phyloP scores from a whole-genome alignment of 208 protist species.

The Leishmania amazonensis region DNA sequence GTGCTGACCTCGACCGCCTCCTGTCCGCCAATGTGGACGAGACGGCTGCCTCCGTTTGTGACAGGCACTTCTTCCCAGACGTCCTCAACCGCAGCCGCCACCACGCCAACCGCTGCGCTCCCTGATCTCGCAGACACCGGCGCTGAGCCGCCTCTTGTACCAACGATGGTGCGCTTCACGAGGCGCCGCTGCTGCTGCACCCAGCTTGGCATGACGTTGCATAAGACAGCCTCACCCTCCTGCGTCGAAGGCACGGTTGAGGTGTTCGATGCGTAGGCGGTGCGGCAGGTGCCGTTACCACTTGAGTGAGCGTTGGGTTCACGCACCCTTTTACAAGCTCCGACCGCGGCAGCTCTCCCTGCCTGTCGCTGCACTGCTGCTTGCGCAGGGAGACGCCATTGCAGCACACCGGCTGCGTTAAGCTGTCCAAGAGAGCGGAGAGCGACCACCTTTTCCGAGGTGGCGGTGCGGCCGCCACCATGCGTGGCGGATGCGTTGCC shows the following conservation, averaged over 20 bases:
- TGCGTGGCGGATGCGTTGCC: background rate
- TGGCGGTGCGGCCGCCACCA: background rate
- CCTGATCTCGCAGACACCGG: background rate
- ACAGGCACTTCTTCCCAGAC: slow-evolving; percentile 1
- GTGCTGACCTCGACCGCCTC: background rate
- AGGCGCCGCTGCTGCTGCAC: slow-evolving; percentile 17
- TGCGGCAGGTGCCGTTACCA: background rate
- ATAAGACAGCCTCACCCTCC: slow-evolving; percentile 17
- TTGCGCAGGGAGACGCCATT: slow-evolving; percentile 12
- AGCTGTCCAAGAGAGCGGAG: slow-evolving; percentile 28
- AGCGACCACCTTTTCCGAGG: background rate
- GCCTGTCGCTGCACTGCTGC: background rate
- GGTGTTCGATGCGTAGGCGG: background rate
- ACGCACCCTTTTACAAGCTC: background rate
- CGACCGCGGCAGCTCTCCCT: background rate
- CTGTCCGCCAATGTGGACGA: background rate
- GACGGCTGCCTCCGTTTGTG: too few species aligned
- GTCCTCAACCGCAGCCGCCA: background rate
- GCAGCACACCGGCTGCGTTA: slow-evolving; percentile 23
- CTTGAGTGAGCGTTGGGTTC: background rate
- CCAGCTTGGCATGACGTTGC: slow-evolving; percentile 18
- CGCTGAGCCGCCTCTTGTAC: background rate
- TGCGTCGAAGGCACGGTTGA: background rate
- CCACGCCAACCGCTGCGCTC: background rate
- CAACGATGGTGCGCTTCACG: slow-evolving; percentile 16